phyloP scores from a whole-genome alignment of 306 rosid species.

The Quercus mongolica region DNA sequence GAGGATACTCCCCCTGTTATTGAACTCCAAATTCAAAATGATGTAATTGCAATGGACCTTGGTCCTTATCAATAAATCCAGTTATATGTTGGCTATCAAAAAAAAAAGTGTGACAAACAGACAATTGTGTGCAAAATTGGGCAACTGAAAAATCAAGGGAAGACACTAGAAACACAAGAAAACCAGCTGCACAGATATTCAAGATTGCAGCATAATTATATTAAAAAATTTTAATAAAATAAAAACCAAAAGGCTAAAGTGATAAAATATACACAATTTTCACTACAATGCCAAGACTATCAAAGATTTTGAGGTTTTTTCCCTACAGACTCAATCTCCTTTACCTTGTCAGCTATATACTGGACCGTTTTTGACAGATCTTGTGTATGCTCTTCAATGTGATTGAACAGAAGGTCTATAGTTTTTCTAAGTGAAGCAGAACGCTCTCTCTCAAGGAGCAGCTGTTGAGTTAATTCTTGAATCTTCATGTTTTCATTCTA shows the following conservation, averaged over 20 bases:
- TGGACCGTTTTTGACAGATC: constrained; percentile 25
- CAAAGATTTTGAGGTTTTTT: background rate
- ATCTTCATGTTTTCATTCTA: constrained; percentile 25
- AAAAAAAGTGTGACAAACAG: no score
- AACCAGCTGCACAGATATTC: background rate
- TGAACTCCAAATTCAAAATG: no score
- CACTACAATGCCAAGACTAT: background rate
- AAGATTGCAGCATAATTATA: background rate
- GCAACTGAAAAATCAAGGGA: background rate
- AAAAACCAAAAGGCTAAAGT: background rate
- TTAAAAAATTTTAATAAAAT: background rate
- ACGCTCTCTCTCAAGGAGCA: constrained; percentile 34
- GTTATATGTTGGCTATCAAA: no score
- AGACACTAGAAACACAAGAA: background rate
- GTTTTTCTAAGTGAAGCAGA: constrained; percentile 34
- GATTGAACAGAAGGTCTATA: constrained; percentile 28
- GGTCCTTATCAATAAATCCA: no score
- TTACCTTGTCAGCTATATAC: constrained; percentile 17
- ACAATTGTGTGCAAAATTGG: background rate
- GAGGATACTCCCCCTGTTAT: no score
- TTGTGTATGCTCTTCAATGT: constrained; percentile 31
- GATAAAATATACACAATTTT: background rate
- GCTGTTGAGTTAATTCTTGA: constrained; percentile 25
- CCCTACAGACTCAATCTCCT: constrained; percentile 27
- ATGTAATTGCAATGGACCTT: no score